Conservation (phyloP, 768 basidiomycete genomes). For the Lactifluus subvellereus region DNA sequence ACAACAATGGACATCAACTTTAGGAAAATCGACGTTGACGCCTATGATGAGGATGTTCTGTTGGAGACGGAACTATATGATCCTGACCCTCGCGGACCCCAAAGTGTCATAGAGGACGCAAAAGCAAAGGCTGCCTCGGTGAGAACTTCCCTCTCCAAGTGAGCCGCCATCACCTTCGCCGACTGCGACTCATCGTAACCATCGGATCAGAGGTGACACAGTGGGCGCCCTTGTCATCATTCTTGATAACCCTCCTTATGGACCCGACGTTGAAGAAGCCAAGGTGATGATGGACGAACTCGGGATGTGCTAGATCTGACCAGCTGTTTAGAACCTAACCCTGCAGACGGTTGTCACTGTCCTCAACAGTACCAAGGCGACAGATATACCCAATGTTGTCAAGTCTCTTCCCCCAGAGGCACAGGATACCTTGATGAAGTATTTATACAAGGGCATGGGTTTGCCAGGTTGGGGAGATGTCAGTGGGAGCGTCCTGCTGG, state of each 20-base stretch:
- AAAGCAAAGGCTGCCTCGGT: conserved; percentile 70
- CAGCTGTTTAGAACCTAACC: conserved; percentile 54
- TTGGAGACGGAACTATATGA: conserved; percentile 83
- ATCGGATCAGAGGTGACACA: conserved; percentile 60
- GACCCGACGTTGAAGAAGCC: conserved; percentile 79
- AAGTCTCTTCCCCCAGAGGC: conserved; percentile 64
- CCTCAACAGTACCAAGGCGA: conserved; percentile 88
- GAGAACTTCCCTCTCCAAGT: conserved; percentile 70
- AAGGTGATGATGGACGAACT: conserved; percentile 50
- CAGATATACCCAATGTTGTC: conserved; percentile 75
- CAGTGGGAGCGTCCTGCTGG: conserved; percentile 62
- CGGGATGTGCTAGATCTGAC: neutral
- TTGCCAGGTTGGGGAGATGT: conserved; percentile 54
- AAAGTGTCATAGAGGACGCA: conserved; percentile 67
- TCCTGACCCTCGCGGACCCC: conserved; percentile 74
- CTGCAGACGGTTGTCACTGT: conserved; percentile 80
- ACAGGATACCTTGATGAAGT: conserved; percentile 95
- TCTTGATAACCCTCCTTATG: conserved; percentile 83
- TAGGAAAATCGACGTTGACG: conserved; percentile 92
- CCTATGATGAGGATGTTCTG: conserved; percentile 85
- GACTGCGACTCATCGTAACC: neutral
- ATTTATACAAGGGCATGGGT: conserved; percentile 95
- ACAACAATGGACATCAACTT: conserved; percentile 50
- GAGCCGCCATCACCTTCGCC: conserved; percentile 28
- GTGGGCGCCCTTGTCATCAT: conserved; percentile 63